Conservation (phyloP, 306 rosid genomes). For the Rubus parviflorus region DNA sequence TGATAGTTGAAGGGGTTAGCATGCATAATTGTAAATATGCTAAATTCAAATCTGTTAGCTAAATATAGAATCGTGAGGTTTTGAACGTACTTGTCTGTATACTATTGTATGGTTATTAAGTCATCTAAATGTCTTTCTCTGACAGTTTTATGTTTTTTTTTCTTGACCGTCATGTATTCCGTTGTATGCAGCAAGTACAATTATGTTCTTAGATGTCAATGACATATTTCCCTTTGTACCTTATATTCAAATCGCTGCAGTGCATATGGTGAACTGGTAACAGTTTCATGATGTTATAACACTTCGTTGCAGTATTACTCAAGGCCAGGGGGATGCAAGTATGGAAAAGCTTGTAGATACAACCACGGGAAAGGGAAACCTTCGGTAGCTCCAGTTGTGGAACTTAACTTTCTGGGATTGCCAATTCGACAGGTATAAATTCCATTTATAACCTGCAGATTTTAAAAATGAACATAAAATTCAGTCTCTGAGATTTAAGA, state of each 20-base stretch:
- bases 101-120: not conserved
- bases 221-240: constrained; percentile 10
- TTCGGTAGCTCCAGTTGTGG: constrained; percentile 38
- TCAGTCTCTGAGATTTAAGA: not conserved
- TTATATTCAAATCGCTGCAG: not conserved
- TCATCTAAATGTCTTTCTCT: not conserved
- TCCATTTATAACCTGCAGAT: not conserved
- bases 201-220: constrained; percentile 16
- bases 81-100: not conserved
- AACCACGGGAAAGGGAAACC: constrained; percentile 57
- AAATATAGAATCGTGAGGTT: not conserved
- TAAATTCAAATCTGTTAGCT: not conserved
- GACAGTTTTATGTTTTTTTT: not conserved
- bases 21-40: not conserved
- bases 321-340: constrained; percentile 88
- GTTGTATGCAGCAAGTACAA: not conserved
- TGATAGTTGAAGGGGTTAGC: not conserved
- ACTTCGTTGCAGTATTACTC: constrained; percentile 65
- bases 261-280: constrained; percentile 26
- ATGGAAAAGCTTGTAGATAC: constrained; percentile 77
- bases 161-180: not conserved
- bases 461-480: constrained; percentile 5
- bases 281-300: constrained; percentile 13
- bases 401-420: constrained; percentile 81
- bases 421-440: constrained; percentile 81